Base-by-base conservation (phyloP, 345 rosid species). In the Nephelium lappaceum region DNA sequence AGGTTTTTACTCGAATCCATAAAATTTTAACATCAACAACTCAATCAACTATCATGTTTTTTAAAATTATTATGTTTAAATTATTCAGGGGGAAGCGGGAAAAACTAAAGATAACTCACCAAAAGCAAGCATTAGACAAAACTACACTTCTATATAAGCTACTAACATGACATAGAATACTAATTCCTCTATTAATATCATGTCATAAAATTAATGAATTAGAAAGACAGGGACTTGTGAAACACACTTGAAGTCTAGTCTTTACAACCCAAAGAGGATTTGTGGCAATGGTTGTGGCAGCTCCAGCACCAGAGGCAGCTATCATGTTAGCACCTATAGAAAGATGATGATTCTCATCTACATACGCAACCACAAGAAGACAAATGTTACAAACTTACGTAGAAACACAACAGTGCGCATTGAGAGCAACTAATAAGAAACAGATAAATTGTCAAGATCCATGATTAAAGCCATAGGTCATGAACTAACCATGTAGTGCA, bases 231-330 rank as follows among this genome's bases (percentile, higher is more conserved):
- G 41, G 66, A 67, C 36, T 38, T 39, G 68, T 42, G 11, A 72
- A 27, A 80, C 87, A 1, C 73, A 94, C 95, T 85, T 94, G 98
- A 77, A 91, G 93, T 82, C 98, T 85, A 77, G 97, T 92, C 89
- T 93, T 93, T 77, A 93, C 98, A 85, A 92, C 98, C 98, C 98
- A 94, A 79, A 93, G 95, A 81, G 98, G 96, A 83, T 92, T 93
- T 8, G 95, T 93, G 60, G 82, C 87, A 70, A 91, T 86, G 19
- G 95, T 86, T 67, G 98, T 93, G 11, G 89, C 93, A 81, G 91
- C 98, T 39, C 98, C 95, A 83, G 96, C 98, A 79, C 93, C 97
- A 78, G 93, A 84, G 66, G 98, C 96, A 88, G 95, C 98, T 53
- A 90, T 81, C 88, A 94, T 78, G 74, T 91, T 93, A 72, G 92